Evolutionary conservation across 1,139 yeast genomes (phyloP).

Genomic region (Candida sojae): DNA sequence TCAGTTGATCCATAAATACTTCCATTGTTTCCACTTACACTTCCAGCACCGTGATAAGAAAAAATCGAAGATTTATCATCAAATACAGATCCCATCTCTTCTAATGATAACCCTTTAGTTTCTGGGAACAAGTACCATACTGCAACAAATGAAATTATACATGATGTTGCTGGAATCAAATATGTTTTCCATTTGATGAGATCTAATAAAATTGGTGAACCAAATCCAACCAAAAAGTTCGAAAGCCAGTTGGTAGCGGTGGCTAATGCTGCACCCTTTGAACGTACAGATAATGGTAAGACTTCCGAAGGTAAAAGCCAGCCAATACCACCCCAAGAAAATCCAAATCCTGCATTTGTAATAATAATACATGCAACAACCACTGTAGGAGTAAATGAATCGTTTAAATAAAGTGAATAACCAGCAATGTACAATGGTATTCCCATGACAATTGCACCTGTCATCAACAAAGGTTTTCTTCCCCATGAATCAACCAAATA

Average conservation of each 20-base stretch:
- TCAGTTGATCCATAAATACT: slow-evolving; percentile 4
- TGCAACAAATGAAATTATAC: slow-evolving; percentile 66
- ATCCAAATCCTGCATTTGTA: slow-evolving; percentile 85
- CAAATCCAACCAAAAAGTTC: slow-evolving; percentile 87
- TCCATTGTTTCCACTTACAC: slow-evolving; percentile 8
- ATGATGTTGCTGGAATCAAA: slow-evolving; percentile 76
- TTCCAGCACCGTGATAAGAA: slow-evolving; percentile 42
- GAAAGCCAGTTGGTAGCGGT: slow-evolving; percentile 96
- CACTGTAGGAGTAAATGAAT: slow-evolving; percentile 62
- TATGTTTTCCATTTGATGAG: slow-evolving; percentile 77
- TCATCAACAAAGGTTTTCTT: slow-evolving; percentile 73
- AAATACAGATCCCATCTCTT: slow-evolving; percentile 56
- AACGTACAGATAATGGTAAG: slow-evolving; percentile 82
- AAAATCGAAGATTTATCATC: slow-evolving; percentile 47
- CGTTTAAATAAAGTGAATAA: slow-evolving; percentile 60
- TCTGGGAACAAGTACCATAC: slow-evolving; percentile 54
- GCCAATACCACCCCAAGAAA: slow-evolving; percentile 93
- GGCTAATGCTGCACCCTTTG: slow-evolving; percentile 88
- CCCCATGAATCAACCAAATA: slow-evolving; percentile 76
- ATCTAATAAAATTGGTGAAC: slow-evolving; percentile 85
- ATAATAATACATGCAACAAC: slow-evolving; percentile 78
- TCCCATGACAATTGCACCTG: slow-evolving; percentile 83
- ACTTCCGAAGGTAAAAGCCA: slow-evolving; percentile 88
- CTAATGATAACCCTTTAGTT: slow-evolving; percentile 55
- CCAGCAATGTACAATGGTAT: slow-evolving; percentile 66